Evolutionary conservation across 2,329 filamentous ascomycete species (phyloP).

Genomic region (Cercospora zeae-maydis): DNA sequence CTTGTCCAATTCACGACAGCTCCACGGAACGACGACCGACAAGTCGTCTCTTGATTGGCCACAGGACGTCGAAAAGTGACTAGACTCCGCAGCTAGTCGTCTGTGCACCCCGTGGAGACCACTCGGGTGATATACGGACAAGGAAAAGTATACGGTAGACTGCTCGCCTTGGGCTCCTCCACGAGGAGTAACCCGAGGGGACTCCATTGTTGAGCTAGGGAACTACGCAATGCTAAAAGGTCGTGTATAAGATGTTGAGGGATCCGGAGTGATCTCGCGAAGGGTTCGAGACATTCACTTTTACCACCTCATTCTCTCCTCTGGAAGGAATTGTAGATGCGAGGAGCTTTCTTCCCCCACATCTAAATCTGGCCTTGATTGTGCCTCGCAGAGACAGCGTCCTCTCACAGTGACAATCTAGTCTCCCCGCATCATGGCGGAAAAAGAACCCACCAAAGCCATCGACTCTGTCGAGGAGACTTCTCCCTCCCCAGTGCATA

Average conservation of each 20-base stretch:
- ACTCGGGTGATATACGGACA: background rate
- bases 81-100: background rate
- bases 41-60: background rate
- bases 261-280: background rate
- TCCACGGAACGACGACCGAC: background rate
- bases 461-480: conserved; percentile 13
- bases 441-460: conserved; percentile 23
- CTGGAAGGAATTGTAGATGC: background rate
- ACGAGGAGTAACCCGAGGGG: conserved; percentile 10
- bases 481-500: conserved; percentile 14
- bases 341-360: background rate
- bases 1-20: conserved; percentile 6
- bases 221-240: background rate
- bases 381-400: background rate
- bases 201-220: background rate
- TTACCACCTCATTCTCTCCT: background rate
- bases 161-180: background rate
- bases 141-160: background rate
- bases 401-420: background rate
- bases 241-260: conserved; percentile 1
- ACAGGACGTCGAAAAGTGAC: background rate
- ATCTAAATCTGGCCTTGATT: background rate
- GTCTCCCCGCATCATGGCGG: conserved; percentile 15
- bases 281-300: background rate
- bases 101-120: conserved; percentile 5